Evolutionary conservation across 371 early-diverging fungal genomes (phyloP), one percentile per base, ranked within the genome.

Genomic region (Mortierella sp.): DNA sequence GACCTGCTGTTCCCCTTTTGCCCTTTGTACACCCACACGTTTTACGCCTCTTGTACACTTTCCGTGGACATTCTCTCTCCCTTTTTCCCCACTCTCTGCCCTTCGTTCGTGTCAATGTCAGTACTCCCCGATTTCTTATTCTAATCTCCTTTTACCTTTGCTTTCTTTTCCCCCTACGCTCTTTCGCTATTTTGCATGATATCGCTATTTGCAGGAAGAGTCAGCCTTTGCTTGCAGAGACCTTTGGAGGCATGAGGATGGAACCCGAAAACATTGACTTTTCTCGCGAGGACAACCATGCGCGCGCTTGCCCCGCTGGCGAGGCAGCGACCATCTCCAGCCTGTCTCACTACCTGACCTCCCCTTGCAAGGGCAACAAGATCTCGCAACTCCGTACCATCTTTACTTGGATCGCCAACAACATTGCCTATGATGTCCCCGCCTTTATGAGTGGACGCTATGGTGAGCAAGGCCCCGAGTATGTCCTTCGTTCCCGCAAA

Each of bases 351-450:
- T 89, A 89, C 79, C 70, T 90, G 70, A 89, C 90, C 27, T 84
- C 89, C 0, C 89, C 88, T 24, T 88, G 77, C 51, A 58, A 68
- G 24, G 87, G 89, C 27, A 74, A 84, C 70, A 56, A 88, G 78
- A 72, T 90, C 44, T 83, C 89, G 44, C 84, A 88, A 73, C 82
- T 90, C 72, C 87, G 90, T 18, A 70, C 85, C 55, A 89, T 90
- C 74, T 90, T 84, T 65, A 84, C 85, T 41, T 90, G 90, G 90
- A 55, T 89, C 16, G 80, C 89, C 44, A 72, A 84, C 70, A 89
- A 90, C 74, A 88, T 90, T 43, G 63, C 81, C 8, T 90, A 90
- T 72, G 89, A 90, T 63, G 83, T 87, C 4, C 84, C 84, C n/a
- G 75, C 75, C 41, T 90, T 88, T 73, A 60, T 83, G 60, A 75